A percentile compares a stretch with the other conserved stretches of the same genome.
These are phyloP conservation scores for Aspergillus tanneri DNA, from an alignment of 2,329 filamentous ascomycete genomes.

Conservation along the genomic window DNA sequence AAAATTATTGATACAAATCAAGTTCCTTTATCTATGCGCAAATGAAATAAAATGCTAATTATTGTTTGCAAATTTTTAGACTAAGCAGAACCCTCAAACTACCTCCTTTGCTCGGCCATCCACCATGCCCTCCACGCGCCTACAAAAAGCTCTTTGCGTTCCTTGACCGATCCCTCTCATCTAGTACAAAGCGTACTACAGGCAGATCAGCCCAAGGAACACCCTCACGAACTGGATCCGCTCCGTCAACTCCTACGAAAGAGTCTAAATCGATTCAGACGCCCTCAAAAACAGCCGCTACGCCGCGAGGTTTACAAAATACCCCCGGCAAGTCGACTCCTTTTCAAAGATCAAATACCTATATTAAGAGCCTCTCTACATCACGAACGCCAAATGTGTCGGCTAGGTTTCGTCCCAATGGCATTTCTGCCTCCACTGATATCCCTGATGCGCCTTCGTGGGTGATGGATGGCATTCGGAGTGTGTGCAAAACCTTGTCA, in stretches of 20 bases:
- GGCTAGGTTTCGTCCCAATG: slow-evolving; percentile 17
- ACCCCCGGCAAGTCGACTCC: slow-evolving; percentile 49
- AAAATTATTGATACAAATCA: neutral
- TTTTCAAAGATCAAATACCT: slow-evolving; percentile 31
- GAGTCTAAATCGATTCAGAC: slow-evolving; percentile 21
- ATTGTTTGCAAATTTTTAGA: slow-evolving; percentile 44
- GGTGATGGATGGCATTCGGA: slow-evolving; percentile 67
- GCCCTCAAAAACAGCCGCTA: slow-evolving; percentile 30
- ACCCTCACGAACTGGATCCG: slow-evolving; percentile 28
- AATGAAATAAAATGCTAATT: neutral
- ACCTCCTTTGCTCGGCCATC: slow-evolving; percentile 70
- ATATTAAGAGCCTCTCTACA: slow-evolving; percentile 19
- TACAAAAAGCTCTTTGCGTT: slow-evolving; percentile 84
- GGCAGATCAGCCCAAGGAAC: slow-evolving; percentile 33
- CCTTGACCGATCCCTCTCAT: slow-evolving; percentile 67
- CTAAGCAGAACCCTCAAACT: slow-evolving; percentile 74
- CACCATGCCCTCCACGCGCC: slow-evolving; percentile 73
- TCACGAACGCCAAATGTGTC: slow-evolving; percentile 24
- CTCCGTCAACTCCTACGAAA: slow-evolving; percentile 42
- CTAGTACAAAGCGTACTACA: slow-evolving; percentile 41
- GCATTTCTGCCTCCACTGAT: slow-evolving; percentile 26
- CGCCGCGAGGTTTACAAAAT: slow-evolving; percentile 33
- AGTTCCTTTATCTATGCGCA: neutral
- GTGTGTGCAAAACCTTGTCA: slow-evolving; percentile 62
- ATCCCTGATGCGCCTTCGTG: slow-evolving; percentile 57